Evolutionary conservation across 805 yeast species (phyloP).

Genomic region (Lipomyces yamadae): DNA sequence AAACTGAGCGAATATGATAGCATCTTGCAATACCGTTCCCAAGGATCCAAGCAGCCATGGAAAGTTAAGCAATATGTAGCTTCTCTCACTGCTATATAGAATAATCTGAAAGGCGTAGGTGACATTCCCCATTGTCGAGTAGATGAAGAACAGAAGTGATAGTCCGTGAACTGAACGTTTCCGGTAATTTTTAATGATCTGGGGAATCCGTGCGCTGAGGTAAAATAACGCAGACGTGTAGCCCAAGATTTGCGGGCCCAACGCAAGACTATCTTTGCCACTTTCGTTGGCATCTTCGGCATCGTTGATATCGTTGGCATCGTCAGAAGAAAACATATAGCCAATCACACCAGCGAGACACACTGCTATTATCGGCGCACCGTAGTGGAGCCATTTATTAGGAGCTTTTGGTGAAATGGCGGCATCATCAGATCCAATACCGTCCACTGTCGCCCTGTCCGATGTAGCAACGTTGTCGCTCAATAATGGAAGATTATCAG

Average conservation of each 20-base stretch:
- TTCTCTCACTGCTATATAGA: constrained; percentile 63
- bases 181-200: constrained; percentile 75
- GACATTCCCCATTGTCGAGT: constrained; percentile 74
- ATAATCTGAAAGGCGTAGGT: constrained; percentile 77
- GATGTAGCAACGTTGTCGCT: background rate
- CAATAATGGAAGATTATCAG: constrained; percentile 8
- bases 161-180: constrained; percentile 85
- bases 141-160: constrained; percentile 76
- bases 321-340: constrained; percentile 52
- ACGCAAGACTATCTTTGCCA: constrained; percentile 38
- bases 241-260: constrained; percentile 66
- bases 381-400: constrained; percentile 41
- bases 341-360: constrained; percentile 66
- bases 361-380: constrained; percentile 66
- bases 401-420: constrained; percentile 45
- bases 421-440: background rate
- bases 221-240: constrained; percentile 71
- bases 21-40: constrained; percentile 76
- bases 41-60: constrained; percentile 81
- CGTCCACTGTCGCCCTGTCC: background rate
- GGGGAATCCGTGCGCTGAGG: constrained; percentile 81
- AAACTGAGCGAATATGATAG: constrained; percentile 68
- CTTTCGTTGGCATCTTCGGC: constrained; percentile 39
- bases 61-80: constrained; percentile 63
- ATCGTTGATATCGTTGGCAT: constrained; percentile 21